Percentiles rank a stretch among this genome's conserved stretches.
These are phyloP conservation scores for Globisporangium yorkense DNA, from an alignment of 352 stramenopile species.

Conservation along the genomic window DNA sequence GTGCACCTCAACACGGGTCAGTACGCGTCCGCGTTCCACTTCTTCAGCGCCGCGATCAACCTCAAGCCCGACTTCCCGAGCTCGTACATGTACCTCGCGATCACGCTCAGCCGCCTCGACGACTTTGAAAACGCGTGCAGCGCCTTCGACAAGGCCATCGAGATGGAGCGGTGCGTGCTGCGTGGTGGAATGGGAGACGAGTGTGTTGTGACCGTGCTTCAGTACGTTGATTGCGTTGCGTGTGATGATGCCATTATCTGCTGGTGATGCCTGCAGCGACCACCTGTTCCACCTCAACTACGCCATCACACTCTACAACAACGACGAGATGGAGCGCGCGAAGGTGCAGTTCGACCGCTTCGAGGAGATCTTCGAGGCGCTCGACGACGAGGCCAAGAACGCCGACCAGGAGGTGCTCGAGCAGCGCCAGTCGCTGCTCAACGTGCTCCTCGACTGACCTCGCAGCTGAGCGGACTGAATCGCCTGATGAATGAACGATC, in stretches of 20 bases:
- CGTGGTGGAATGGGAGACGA: not conserved
- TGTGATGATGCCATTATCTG: slow-evolving; percentile 5
- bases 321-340: slow-evolving; percentile 84
- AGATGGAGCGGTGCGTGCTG: slow-evolving; percentile 67
- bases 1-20: slow-evolving; percentile 91
- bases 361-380: slow-evolving; percentile 68
- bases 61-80: slow-evolving; percentile 84
- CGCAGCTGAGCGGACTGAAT: too few relatives aligned
- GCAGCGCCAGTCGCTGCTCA: slow-evolving; percentile 65
- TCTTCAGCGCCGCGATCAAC: slow-evolving; percentile 88
- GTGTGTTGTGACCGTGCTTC: not conserved
- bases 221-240: not conserved
- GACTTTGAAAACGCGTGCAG: slow-evolving; percentile 91
- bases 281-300: slow-evolving; percentile 89
- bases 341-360: slow-evolving; percentile 83
- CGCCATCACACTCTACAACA: slow-evolving; percentile 86
- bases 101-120: slow-evolving; percentile 85
- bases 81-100: slow-evolving; percentile 92
- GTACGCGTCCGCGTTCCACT: slow-evolving; percentile 92
- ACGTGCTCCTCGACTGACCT: slow-evolving; percentile 53
- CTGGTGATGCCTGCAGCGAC: slow-evolving; percentile 28
- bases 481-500: too few relatives aligned
- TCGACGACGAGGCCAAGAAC: slow-evolving; percentile 63
- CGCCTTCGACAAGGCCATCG: slow-evolving; percentile 90
- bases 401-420: slow-evolving; percentile 66